phyloP scores from a whole-genome alignment of 495 filamentous ascomycete species.

The Parachaetomium inaequale region DNA sequence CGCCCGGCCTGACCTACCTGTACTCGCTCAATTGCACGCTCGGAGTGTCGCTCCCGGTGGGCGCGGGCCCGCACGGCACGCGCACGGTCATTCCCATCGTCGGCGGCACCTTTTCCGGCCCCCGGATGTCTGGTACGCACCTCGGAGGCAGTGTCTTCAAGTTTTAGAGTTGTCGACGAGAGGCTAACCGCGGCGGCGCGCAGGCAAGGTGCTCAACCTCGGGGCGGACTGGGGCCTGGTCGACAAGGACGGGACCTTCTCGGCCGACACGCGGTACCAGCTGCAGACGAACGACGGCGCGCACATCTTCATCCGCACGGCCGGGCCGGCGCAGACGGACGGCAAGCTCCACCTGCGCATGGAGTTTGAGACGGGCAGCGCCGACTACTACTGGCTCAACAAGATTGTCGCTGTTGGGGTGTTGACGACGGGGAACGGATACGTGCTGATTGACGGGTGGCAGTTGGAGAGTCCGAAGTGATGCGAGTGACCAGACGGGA shows the following conservation, averaged over 20 bases:
- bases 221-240: conserved; percentile 32
- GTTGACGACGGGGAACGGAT: conserved; percentile 9
- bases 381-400: conserved; percentile 32
- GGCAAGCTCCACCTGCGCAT: conserved; percentile 27
- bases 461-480: conserved; percentile 23
- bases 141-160: too few species aligned
- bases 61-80: conserved; percentile 18
- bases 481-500: neutral
- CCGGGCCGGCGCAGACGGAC: conserved; percentile 28
- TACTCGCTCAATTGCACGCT: conserved; percentile 33
- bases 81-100: conserved; percentile 29
- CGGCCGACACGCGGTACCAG: conserved; percentile 32
- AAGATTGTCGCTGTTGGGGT: conserved; percentile 29
- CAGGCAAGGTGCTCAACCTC: conserved; percentile 32
- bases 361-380: conserved; percentile 28
- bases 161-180: too few species aligned
- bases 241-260: conserved; percentile 24
- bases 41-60: conserved; percentile 17
- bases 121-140: conserved; percentile 18
- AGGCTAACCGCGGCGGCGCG: neutral
- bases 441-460: conserved; percentile 29
- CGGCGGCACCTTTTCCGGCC: conserved; percentile 26
- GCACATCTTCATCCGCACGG: conserved; percentile 31
- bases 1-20: conserved; percentile 26
- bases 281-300: conserved; percentile 32